These are phyloP conservation scores for Melanomma pulvis-pyrius DNA, from an alignment of 495 filamentous ascomycete genomes.

Conservation along the genomic window DNA sequence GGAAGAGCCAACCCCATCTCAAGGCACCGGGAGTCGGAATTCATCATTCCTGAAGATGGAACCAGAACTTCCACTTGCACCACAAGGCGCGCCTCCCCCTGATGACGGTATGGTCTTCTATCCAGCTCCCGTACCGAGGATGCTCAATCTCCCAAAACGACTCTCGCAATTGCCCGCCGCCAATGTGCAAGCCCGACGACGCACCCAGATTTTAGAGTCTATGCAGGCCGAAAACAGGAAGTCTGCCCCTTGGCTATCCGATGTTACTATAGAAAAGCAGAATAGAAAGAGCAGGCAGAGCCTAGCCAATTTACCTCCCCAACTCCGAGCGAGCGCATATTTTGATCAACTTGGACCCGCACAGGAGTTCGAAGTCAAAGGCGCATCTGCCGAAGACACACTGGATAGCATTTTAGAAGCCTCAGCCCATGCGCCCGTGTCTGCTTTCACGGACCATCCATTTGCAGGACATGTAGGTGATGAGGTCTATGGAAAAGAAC, in stretches of 20 bases:
- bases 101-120: conserved; percentile 88
- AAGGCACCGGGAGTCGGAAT: conserved; percentile 36
- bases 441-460: conserved; percentile 91
- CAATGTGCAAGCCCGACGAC: conserved; percentile 65
- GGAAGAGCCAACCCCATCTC: conserved; percentile 42
- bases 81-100: conserved; percentile 50
- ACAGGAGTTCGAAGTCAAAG: conserved; percentile 70
- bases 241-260: conserved; percentile 54
- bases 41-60: conserved; percentile 46
- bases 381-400: conserved; percentile 81
- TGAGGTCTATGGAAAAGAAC: conserved; percentile 43
- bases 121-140: conserved; percentile 89
- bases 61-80: conserved; percentile 54
- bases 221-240: conserved; percentile 52
- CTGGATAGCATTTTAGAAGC: conserved; percentile 93
- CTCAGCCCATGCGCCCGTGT: conserved; percentile 89
- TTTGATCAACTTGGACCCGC: conserved; percentile 71
- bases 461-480: conserved; percentile 64
- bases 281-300: conserved; percentile 40
- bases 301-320: conserved; percentile 69
- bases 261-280: conserved; percentile 5
- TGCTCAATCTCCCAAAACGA: conserved; percentile 88
- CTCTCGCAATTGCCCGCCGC: conserved; percentile 73
- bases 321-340: conserved; percentile 86
- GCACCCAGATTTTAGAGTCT: conserved; percentile 53